Percentiles rank a stretch among this genome's conserved stretches.
Evolutionary conservation across 2,329 filamentous ascomycete genomes (phyloP).

Genomic region (Lachnellula hyalina): DNA sequence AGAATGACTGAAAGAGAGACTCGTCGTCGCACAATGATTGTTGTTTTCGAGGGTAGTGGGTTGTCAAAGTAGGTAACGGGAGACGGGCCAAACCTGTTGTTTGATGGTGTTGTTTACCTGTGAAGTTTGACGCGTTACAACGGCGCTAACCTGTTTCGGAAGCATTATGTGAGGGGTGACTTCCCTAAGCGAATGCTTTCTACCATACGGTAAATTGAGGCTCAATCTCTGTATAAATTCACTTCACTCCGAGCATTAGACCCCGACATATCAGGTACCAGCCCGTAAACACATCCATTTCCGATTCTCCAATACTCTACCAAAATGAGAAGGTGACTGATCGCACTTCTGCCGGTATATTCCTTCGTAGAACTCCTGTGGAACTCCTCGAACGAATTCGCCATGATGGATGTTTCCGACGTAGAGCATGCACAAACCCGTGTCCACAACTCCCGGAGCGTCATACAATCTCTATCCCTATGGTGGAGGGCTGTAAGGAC

Average conservation of each 20-base stretch:
- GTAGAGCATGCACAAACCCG: constrained; percentile 19
- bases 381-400: constrained; percentile 11
- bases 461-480: constrained; percentile 14
- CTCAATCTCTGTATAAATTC: too few species aligned
- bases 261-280: too few species aligned
- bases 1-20: constrained; percentile 1
- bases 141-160: too few species aligned
- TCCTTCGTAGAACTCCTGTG: background rate
- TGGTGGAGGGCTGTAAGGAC: constrained; percentile 4
- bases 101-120: background rate
- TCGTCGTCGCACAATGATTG: constrained; percentile 1
- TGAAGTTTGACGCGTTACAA: too few species aligned
- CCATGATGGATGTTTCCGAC: constrained; percentile 17
- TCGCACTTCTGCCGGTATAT: background rate
- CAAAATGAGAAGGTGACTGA: background rate
- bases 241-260: too few species aligned
- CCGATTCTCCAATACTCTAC: background rate
- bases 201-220: too few species aligned
- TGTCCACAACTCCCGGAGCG: constrained; percentile 15
- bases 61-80: background rate
- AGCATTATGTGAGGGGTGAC: too few species aligned
- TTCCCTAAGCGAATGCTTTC: background rate
- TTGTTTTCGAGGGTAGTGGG: background rate
- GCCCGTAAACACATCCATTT: too few species aligned
- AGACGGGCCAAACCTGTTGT: background rate